A percentile compares a stretch with the other conserved stretches of the same genome.
Conservation (phyloP, 2,329 filamentous ascomycete species). For the Monosporascus sp. region DNA sequence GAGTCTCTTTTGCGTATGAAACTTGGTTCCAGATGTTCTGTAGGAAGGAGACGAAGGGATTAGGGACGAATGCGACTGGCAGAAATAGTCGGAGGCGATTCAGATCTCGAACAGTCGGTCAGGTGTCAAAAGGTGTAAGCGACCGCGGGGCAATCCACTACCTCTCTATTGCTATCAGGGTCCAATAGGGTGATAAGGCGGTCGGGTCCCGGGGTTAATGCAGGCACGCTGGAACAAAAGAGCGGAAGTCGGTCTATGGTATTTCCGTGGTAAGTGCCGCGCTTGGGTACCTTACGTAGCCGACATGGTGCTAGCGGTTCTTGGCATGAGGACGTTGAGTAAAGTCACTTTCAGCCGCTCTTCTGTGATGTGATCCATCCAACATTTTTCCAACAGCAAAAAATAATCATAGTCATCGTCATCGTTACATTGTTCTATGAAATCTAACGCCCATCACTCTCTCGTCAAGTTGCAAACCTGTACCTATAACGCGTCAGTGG, state of each 20-base stretch:
- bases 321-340: too few species aligned
- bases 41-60: conserved; percentile 13
- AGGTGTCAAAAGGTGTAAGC: background rate
- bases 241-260: background rate
- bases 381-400: background rate
- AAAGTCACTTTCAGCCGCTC: too few species aligned
- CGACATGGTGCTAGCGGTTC: too few species aligned
- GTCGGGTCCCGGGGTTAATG: background rate
- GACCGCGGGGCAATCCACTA: background rate
- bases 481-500: background rate
- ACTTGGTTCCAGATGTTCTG: background rate
- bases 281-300: background rate
- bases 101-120: background rate
- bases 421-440: background rate
- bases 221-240: background rate
- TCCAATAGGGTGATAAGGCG: background rate
- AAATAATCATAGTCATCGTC: background rate
- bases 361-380: too few species aligned
- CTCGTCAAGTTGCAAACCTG: background rate
- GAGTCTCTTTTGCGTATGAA: background rate
- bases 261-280: background rate
- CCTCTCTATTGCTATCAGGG: background rate
- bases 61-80: background rate
- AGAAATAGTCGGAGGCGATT: background rate
- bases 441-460: background rate